Percentiles rank a stretch among this genome's conserved stretches.
These are phyloP conservation scores for Trichosporon inkin DNA, from an alignment of 1,284 basidiomycete genomes.

Conservation along the genomic window DNA sequence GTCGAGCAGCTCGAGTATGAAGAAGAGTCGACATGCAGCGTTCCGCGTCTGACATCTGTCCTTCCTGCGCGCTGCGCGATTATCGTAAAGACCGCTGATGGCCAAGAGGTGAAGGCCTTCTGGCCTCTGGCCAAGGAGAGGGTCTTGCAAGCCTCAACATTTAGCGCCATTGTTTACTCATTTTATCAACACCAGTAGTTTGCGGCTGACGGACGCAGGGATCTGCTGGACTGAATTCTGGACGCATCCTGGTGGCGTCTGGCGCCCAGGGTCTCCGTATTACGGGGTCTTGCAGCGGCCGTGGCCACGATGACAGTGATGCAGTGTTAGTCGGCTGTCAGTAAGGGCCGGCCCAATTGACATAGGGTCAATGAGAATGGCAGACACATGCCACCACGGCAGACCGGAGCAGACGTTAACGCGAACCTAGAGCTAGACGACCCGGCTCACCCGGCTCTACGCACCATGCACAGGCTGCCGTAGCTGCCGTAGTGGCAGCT, in stretches of 20 bases:
- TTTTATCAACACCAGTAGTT: neutral
- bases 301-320: too few relatives aligned
- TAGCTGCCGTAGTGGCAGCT: too few relatives aligned
- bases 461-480: too few relatives aligned
- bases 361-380: too few relatives aligned
- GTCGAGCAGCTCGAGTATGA: neutral
- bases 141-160: neutral
- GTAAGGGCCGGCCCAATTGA: too few relatives aligned
- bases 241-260: neutral
- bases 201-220: constrained; percentile 1
- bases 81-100: neutral
- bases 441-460: too few relatives aligned
- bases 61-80: neutral
- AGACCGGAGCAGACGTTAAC: too few relatives aligned
- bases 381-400: too few relatives aligned
- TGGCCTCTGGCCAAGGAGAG: neutral
- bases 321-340: too few relatives aligned
- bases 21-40: neutral
- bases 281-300: neutral
- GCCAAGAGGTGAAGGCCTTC: neutral
- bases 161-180: constrained; percentile 1
- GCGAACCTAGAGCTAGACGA: too few relatives aligned
- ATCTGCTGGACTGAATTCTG: neutral
- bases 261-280: neutral
- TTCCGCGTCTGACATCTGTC: neutral